Conservation (phyloP, 192 early-diverging fungal genomes). For the Umbelopsis isabellina region DNA sequence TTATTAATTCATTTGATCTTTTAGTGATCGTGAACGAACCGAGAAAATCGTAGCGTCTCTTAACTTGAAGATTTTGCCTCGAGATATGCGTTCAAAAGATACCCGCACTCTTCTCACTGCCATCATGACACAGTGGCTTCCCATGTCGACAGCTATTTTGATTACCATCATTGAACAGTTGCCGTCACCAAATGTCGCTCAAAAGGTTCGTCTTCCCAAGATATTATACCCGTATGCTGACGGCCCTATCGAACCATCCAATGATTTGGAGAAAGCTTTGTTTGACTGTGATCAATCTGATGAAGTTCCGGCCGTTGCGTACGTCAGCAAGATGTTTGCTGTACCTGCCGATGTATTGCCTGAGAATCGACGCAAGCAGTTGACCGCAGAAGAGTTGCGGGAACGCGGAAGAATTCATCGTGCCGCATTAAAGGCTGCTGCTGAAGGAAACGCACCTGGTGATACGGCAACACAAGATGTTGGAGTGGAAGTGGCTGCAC, state of each 20-base stretch:
- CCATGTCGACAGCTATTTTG: slow-evolving; percentile 86
- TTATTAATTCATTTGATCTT: not conserved
- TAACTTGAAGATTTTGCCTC: slow-evolving; percentile 85
- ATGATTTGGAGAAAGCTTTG: slow-evolving; percentile 73
- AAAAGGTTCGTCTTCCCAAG: slow-evolving; percentile 75
- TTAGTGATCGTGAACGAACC: slow-evolving; percentile 75
- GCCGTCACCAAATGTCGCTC: slow-evolving; percentile 84
- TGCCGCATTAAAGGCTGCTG: slow-evolving; percentile 36
- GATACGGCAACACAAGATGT: slow-evolving; percentile 40
- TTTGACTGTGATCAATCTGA: slow-evolving; percentile 68
- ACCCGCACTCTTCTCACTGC: slow-evolving; percentile 70
- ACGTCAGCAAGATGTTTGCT: slow-evolving; percentile 94
- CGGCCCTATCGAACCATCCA: slow-evolving; percentile 49
- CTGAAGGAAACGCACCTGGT: slow-evolving; percentile 17
- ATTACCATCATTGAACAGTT: slow-evolving; percentile 86
- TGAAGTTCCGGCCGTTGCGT: slow-evolving; percentile 75
- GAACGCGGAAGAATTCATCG: slow-evolving; percentile 66
- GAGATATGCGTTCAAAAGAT: slow-evolving; percentile 90
- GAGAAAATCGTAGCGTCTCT: slow-evolving; percentile 93
- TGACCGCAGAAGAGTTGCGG: slow-evolving; percentile 89
- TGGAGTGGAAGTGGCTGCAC: slow-evolving; percentile 12
- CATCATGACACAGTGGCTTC: slow-evolving; percentile 95
- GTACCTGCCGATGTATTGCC: slow-evolving; percentile 79
- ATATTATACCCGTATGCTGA: slow-evolving; percentile 68
- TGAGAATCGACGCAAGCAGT: slow-evolving; percentile 65